Conservation (phyloP, 768 basidiomycete species). For the Boletus fagicola region DNA sequence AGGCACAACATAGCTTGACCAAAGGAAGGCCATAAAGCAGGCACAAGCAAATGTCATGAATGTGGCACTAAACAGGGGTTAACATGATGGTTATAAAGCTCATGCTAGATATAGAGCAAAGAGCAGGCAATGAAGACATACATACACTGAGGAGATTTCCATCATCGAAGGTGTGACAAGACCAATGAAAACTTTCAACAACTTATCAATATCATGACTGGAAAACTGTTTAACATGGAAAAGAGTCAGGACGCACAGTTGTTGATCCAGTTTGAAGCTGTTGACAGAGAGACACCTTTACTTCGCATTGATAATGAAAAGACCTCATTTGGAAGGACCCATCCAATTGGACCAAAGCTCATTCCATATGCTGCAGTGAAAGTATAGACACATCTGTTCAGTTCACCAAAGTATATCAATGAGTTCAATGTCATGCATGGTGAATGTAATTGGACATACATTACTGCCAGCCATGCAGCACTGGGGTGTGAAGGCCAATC, state of each 20-base stretch:
- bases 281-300: conserved; percentile 79
- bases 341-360: conserved; percentile 77
- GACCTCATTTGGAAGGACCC: conserved; percentile 83
- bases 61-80: conserved; percentile 46
- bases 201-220: conserved; percentile 2
- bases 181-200: conserved; percentile 63
- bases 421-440: not conserved
- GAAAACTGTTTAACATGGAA: not conserved
- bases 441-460: conserved; percentile 38
- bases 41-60: conserved; percentile 65
- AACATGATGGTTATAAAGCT: not conserved
- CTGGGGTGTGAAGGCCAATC: conserved; percentile 57
- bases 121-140: conserved; percentile 17
- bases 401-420: not conserved
- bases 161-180: conserved; percentile 68
- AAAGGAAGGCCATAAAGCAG: conserved; percentile 65
- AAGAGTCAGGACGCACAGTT: conserved; percentile 51
- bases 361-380: conserved; percentile 79
- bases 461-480: conserved; percentile 70
- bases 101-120: not conserved
- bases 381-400: conserved; percentile 56
- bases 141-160: conserved; percentile 56
- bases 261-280: conserved; percentile 84
- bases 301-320: conserved; percentile 78
- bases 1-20: conserved; percentile 67